phyloP scores from a whole-genome alignment of 202 grass and related monocot genomes.

The Panicum virgatum region DNA sequence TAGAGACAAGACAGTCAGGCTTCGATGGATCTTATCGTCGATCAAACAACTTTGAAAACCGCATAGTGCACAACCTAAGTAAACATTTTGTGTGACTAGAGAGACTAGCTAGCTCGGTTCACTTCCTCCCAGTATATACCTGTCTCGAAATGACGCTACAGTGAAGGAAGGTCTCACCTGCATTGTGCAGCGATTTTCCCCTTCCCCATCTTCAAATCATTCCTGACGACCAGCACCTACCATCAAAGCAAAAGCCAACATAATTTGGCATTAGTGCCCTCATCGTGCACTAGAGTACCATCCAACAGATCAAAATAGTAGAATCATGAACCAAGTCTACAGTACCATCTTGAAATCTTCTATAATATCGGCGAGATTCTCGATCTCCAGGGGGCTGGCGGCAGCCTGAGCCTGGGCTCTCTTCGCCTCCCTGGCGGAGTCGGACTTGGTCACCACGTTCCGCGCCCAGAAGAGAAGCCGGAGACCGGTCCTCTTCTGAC shows the following conservation, averaged over 20 bases:
- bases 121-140: background rate
- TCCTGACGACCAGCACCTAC: slow-evolving; percentile 90
- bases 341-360: slow-evolving; percentile 95
- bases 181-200: slow-evolving; percentile 96
- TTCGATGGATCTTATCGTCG: background rate
- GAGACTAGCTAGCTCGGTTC: background rate
- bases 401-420: slow-evolving; percentile 33
- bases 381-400: slow-evolving; percentile 59
- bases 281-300: background rate
- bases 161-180: slow-evolving; percentile 51
- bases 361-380: slow-evolving; percentile 84
- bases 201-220: slow-evolving; percentile 99
- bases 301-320: background rate
- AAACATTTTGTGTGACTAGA: background rate
- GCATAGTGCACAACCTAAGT: background rate
- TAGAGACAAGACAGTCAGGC: background rate
- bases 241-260: background rate
- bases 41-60: background rate
- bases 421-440: slow-evolving; percentile 34
- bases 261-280: background rate
- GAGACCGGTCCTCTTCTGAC: slow-evolving; percentile 43
- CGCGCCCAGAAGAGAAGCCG: slow-evolving; percentile 59
- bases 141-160: background rate
- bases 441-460: slow-evolving; percentile 56
- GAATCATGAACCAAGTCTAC: background rate